A percentile compares a stretch with the other conserved stretches of the same genome.
These are phyloP conservation scores for Dothidotthia symphoricarpi DNA, from an alignment of 2,329 filamentous ascomycete species.

Conservation along the genomic window DNA sequence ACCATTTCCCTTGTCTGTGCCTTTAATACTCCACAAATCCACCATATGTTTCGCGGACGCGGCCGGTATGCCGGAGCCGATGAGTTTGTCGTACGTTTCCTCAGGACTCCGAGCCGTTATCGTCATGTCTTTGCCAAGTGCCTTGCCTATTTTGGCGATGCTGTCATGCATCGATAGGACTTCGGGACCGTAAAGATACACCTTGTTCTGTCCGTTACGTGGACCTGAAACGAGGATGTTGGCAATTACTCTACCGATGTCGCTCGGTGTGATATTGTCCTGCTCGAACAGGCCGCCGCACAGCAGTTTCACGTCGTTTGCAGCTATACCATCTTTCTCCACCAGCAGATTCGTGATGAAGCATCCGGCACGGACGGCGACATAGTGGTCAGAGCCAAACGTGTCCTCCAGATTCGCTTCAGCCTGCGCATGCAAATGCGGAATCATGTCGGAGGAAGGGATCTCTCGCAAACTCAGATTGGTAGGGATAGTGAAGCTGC, in stretches of 20 bases:
- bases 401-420: conserved; percentile 47
- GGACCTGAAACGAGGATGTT: conserved; percentile 40
- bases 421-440: conserved; percentile 46
- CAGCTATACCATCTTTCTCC: conserved; percentile 26
- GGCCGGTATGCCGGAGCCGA: conserved; percentile 3
- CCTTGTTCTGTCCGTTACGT: conserved; percentile 23
- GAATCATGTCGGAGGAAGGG: conserved; percentile 24
- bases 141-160: conserved; percentile 28
- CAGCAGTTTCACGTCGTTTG: conserved; percentile 35
- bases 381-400: conserved; percentile 41
- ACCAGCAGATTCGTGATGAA: conserved; percentile 48
- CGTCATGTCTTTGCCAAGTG: conserved; percentile 36
- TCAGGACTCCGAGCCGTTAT: conserved; percentile 18
- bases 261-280: conserved; percentile 46
- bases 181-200: conserved; percentile 43
- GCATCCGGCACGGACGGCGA: conserved; percentile 44
- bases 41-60: conserved; percentile 1
- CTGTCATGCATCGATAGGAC: conserved; percentile 32
- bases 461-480: conserved; percentile 9
- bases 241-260: conserved; percentile 49
- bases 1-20: conserved; percentile 7
- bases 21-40: conserved; percentile 2
- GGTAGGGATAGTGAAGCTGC: conserved; percentile 35
- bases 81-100: conserved; percentile 17
- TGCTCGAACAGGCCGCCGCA: conserved; percentile 26